These are phyloP conservation scores for Cordia subcordata DNA, from an alignment of 257 asterid species.

Conservation along the genomic window DNA sequence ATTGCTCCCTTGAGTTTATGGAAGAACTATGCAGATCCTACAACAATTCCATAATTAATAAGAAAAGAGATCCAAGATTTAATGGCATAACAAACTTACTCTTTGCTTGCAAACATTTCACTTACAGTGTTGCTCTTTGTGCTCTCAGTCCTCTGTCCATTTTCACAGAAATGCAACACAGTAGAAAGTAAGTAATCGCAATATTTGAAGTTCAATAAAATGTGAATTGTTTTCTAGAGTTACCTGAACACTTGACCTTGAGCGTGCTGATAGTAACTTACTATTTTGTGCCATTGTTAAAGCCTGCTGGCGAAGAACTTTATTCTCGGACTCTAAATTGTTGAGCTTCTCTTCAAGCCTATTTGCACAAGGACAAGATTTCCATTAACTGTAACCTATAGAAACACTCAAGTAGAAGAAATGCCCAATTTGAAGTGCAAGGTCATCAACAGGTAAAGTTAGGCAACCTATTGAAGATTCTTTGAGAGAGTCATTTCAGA, in stretches of 20 bases:
- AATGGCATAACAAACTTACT: slow-evolving; percentile 3
- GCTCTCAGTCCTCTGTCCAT: slow-evolving; percentile 76
- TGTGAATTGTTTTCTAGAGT: slow-evolving; percentile 11
- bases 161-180: slow-evolving; percentile 15
- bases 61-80: not conserved
- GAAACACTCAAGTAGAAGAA: not conserved
- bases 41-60: slow-evolving; percentile 14
- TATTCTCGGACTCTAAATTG: slow-evolving; percentile 90
- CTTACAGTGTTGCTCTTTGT: slow-evolving; percentile 55
- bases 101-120: slow-evolving; percentile 14
- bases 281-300: slow-evolving; percentile 86
- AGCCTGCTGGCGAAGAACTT: slow-evolving; percentile 98
- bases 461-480: not conserved
- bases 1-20: slow-evolving; percentile 54
- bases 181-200: slow-evolving; percentile 23
- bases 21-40: slow-evolving; percentile 78
- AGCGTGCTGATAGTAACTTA: slow-evolving; percentile 67
- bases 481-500: not conserved
- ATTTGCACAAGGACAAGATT: slow-evolving; percentile 27
- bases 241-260: slow-evolving; percentile 89
- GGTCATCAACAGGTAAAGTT: not conserved
- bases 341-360: slow-evolving; percentile 93
- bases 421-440: slow-evolving; percentile 15
- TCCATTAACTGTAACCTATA: slow-evolving; percentile 17
- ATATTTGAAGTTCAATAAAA: slow-evolving; percentile 14